These are phyloP conservation scores for Parascedosporium putredinis DNA, from an alignment of 2,329 filamentous ascomycete species.

Conservation along the genomic window DNA sequence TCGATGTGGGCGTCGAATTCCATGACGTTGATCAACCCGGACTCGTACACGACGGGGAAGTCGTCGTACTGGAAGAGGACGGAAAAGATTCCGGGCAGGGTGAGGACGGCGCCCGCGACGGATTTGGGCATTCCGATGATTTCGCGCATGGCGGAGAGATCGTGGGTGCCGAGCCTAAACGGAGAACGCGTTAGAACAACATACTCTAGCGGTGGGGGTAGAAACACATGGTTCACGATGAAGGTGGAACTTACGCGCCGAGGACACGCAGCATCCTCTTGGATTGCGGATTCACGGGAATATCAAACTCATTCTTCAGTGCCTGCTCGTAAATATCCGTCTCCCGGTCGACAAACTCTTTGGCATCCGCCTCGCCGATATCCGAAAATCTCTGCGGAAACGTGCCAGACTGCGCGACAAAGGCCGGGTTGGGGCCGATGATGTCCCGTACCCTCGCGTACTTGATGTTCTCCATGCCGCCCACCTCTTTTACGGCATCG, in stretches of 20 bases:
- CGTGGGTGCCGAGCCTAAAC: slow-evolving; percentile 35
- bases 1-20: slow-evolving; percentile 41
- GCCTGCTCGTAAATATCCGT: slow-evolving; percentile 20
- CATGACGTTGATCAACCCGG: slow-evolving; percentile 41
- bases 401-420: slow-evolving; percentile 37
- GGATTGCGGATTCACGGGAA: slow-evolving; percentile 17
- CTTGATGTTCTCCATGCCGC: slow-evolving; percentile 35
- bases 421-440: slow-evolving; percentile 40
- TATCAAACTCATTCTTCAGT: slow-evolving; percentile 20
- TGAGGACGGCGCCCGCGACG: slow-evolving; percentile 23
- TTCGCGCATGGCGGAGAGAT: slow-evolving; percentile 41
- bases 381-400: slow-evolving; percentile 34
- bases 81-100: slow-evolving; percentile 20
- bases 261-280: slow-evolving; percentile 17
- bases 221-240: neutral
- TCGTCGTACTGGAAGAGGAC: slow-evolving; percentile 32
- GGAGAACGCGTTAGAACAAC: too few species aligned
- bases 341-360: slow-evolving; percentile 15
- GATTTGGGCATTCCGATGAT: slow-evolving; percentile 32
- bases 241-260: slow-evolving; percentile 14
- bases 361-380: slow-evolving; percentile 17
- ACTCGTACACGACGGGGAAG: slow-evolving; percentile 47
- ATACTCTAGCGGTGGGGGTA: neutral
- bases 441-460: slow-evolving; percentile 39
- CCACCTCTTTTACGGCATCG: slow-evolving; percentile 43